These are phyloP conservation scores for Hypoxylon sp. DNA, from an alignment of 2,329 filamentous ascomycete genomes.

Conservation along the genomic window DNA sequence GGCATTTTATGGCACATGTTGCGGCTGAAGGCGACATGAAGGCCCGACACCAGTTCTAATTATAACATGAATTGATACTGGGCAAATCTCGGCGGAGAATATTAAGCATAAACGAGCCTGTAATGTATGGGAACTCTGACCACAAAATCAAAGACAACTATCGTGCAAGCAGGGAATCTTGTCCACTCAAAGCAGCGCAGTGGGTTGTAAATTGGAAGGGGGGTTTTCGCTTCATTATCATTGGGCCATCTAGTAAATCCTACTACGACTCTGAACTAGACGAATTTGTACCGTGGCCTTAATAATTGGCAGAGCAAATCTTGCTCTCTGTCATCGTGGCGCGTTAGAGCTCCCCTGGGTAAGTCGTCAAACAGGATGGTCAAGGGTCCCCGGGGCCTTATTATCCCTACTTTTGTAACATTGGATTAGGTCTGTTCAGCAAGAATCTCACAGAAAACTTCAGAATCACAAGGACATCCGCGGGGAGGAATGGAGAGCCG, in stretches of 20 bases:
- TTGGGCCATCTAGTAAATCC: conserved; percentile 14
- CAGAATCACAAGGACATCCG: conserved; percentile 1
- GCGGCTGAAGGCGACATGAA: conserved; percentile 26
- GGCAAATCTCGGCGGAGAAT: conserved; percentile 13
- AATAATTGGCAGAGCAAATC: conserved; percentile 18
- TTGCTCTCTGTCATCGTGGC: conserved; percentile 22
- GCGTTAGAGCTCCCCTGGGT: conserved; percentile 15
- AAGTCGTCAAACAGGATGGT: conserved; percentile 12
- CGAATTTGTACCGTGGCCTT: neutral
- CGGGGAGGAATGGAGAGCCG: conserved; percentile 1
- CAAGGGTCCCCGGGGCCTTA: conserved; percentile 2
- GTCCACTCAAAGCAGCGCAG: conserved; percentile 13
- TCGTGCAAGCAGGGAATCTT: conserved; percentile 12
- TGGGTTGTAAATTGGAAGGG: conserved; percentile 14
- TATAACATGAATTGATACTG: conserved; percentile 22
- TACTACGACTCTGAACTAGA: conserved; percentile 10
- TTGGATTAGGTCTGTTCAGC: conserved; percentile 5
- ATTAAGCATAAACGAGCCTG: conserved; percentile 10
- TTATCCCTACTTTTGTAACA: conserved; percentile 16
- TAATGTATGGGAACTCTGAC: conserved; percentile 3
- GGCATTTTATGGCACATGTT: conserved; percentile 17
- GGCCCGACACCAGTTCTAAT: conserved; percentile 23
- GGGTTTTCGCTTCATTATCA: conserved; percentile 7
- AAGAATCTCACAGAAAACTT: conserved; percentile 8
- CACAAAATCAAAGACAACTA: conserved; percentile 11